Base-by-base conservation (phyloP, 441 rosid species). In the Populus hybrid region DNA sequence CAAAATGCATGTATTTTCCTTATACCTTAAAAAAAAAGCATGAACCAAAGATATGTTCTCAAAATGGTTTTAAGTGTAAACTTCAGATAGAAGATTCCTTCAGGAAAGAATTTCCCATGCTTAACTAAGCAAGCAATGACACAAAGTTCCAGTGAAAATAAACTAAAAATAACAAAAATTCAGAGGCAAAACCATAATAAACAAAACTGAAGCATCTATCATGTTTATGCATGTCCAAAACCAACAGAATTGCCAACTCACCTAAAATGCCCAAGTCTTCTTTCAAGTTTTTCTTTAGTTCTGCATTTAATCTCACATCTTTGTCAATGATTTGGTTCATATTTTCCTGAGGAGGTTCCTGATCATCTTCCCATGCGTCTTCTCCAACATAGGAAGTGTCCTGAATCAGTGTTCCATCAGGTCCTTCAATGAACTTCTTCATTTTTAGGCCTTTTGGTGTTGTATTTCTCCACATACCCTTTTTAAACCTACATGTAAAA, bases 321-420 rank as follows among this genome's bases (percentile, higher is more conserved):
- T 82, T 85, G 71, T 89, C 91, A 78, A 90, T 91, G 71, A 91
- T 82, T 74, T 86, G 84, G 78, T 88, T 89, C 71, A 89, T 80
- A 77, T 84, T 86, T 66, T 86, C 89, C 68, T 83, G 76, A 28
- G 94, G 82, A 72, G 91, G 79, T 79, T 87, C 84, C 63, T 84
- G 84, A 80, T 87, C 97, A 63, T 93, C 95, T 79, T 87, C 87
- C 98, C 98, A 95, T 70, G 96, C 98, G 87, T 85, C 91, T 89
- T 95, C 98, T 80, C 99, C 99, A 76, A 92, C 94, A 86, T 88
- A 95, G 75, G 94, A 84, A 76, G 84, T 86, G 82, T 95, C 99
- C 34, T 85, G 94, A 85, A 92, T 76, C 78, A 93, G 87, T 30
- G 92, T 91, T 77, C 99, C 97, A 86, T 89, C 89, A 64, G 92